phyloP scores from a whole-genome alignment of 2,329 filamentous ascomycete species.

The Xylariaceae sp. region DNA sequence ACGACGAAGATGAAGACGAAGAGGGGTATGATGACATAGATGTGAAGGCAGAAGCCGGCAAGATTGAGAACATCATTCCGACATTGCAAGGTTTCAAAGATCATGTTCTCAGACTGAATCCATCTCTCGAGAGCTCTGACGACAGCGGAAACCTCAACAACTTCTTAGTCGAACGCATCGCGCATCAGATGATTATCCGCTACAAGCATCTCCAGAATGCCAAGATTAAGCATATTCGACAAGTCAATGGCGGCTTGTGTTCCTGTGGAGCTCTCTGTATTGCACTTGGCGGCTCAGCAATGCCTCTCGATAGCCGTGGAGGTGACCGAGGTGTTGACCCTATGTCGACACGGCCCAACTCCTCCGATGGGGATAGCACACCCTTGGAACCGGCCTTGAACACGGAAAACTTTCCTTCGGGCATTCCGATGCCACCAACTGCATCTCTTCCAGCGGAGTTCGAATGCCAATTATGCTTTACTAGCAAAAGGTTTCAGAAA shows the following conservation, averaged over 20 bases:
- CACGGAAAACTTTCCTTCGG: slow-evolving; percentile 70
- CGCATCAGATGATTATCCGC: slow-evolving; percentile 71
- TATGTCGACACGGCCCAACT: slow-evolving; percentile 47
- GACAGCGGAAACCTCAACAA: slow-evolving; percentile 34
- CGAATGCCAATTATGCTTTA: slow-evolving; percentile 85
- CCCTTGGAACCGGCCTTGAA: slow-evolving; percentile 65
- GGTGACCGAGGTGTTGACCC: slow-evolving; percentile 57
- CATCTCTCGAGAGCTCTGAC: slow-evolving; percentile 48
- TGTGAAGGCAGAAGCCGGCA: slow-evolving; percentile 56
- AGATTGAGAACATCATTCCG: slow-evolving; percentile 64
- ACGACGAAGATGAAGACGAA: slow-evolving; percentile 59
- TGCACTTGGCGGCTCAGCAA: slow-evolving; percentile 61
- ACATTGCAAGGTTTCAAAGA: slow-evolving; percentile 72
- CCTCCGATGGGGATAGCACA: slow-evolving; percentile 63
- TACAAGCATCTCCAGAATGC: slow-evolving; percentile 72
- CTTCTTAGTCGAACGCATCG: slow-evolving; percentile 75
- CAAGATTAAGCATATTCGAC: slow-evolving; percentile 65
- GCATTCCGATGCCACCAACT: slow-evolving; percentile 79
- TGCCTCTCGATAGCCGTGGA: slow-evolving; percentile 56
- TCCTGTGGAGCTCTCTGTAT: slow-evolving; percentile 59
- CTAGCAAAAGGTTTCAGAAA: slow-evolving; percentile 79
- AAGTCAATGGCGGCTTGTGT: slow-evolving; percentile 53
- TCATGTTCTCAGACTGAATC: slow-evolving; percentile 71
- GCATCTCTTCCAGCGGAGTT: slow-evolving; percentile 76
- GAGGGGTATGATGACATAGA: slow-evolving; percentile 53